These are phyloP conservation scores for Globisporangium uncinulatum DNA, from an alignment of 352 stramenopile species.

Conservation along the genomic window DNA sequence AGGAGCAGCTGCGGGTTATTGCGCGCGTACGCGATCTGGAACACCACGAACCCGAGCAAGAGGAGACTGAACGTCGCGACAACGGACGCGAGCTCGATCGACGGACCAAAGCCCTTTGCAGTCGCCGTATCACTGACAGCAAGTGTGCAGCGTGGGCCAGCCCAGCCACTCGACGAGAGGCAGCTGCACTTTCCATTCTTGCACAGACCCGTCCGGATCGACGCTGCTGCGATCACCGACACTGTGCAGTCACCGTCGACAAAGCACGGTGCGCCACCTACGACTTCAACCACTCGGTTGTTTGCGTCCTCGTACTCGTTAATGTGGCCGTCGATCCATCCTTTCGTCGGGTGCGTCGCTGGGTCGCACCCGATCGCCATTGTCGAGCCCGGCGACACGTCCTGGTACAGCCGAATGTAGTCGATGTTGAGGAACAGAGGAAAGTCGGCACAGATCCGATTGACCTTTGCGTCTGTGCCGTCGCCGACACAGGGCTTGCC, in stretches of 20 bases:
- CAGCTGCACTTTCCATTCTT: slow-evolving; percentile 24
- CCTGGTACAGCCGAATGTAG: slow-evolving; percentile 80
- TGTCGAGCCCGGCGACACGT: slow-evolving; percentile 17
- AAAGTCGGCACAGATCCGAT: slow-evolving; percentile 71
- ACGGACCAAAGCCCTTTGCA: slow-evolving; percentile 36
- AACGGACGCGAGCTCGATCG: slow-evolving; percentile 17
- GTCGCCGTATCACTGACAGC: slow-evolving; percentile 18
- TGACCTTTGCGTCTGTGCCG: slow-evolving; percentile 23
- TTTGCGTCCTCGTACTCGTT: slow-evolving; percentile 47
- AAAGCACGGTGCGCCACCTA: slow-evolving; percentile 41
- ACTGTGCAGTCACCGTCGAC: slow-evolving; percentile 48
- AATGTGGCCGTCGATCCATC: slow-evolving; percentile 66
- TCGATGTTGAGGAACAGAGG: slow-evolving; percentile 85
- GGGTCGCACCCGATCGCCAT: slow-evolving; percentile 63
- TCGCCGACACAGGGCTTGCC: slow-evolving; percentile 41
- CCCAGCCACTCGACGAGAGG: slow-evolving; percentile 27
- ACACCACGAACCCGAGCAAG: slow-evolving; percentile 11
- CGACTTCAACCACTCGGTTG: slow-evolving; percentile 18
- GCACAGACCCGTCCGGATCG: slow-evolving; percentile 27
- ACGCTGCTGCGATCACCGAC: slow-evolving; percentile 18
- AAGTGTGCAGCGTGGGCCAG: slow-evolving; percentile 38
- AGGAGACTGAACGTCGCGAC: slow-evolving; percentile 2
- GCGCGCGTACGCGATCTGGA: slow-evolving; percentile 11
- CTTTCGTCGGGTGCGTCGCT: slow-evolving; percentile 45
- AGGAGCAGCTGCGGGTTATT: slow-evolving; percentile 6